A percentile compares a stretch with the other conserved stretches of the same genome.
These are phyloP conservation scores for Marasmius fiardii DNA, from an alignment of 1,284 basidiomycete genomes.

Conservation along the genomic window DNA sequence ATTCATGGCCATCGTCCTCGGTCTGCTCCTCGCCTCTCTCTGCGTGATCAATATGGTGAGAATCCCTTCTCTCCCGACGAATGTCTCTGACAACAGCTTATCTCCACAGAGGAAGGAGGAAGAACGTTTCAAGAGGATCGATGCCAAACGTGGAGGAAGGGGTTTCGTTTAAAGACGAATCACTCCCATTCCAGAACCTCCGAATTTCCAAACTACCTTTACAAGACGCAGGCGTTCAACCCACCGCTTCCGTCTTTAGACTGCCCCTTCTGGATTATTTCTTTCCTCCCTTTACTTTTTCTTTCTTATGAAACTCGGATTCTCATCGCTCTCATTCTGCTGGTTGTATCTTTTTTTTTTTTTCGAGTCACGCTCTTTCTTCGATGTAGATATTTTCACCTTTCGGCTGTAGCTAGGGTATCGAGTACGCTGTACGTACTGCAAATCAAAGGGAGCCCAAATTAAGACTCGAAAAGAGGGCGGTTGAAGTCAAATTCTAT, in stretches of 20 bases:
- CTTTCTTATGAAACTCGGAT: not conserved
- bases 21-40: constrained; percentile 71
- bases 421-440: not conserved
- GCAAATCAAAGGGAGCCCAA: not conserved
- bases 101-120: constrained; percentile 63
- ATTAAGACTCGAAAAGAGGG: not conserved
- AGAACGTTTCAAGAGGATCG: constrained; percentile 82
- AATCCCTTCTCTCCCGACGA: constrained; percentile 5
- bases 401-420: not conserved
- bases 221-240: not conserved
- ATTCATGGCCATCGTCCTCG: constrained; percentile 76
- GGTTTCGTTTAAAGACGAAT: constrained; percentile 68
- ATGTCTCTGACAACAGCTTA: constrained; percentile 15
- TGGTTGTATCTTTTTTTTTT: not conserved
- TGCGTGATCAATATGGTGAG: constrained; percentile 81
- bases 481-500: too few relatives aligned
- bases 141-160: constrained; percentile 77
- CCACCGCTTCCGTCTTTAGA: not conserved
- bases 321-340: not conserved
- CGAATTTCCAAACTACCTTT: not conserved
- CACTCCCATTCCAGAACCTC: not conserved
- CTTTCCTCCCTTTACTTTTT: too few relatives aligned
- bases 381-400: not conserved
- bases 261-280: not conserved
- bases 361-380: not conserved